phyloP scores from a whole-genome alignment of 768 basidiomycete genomes.

The Tricholoma saponaceum region DNA sequence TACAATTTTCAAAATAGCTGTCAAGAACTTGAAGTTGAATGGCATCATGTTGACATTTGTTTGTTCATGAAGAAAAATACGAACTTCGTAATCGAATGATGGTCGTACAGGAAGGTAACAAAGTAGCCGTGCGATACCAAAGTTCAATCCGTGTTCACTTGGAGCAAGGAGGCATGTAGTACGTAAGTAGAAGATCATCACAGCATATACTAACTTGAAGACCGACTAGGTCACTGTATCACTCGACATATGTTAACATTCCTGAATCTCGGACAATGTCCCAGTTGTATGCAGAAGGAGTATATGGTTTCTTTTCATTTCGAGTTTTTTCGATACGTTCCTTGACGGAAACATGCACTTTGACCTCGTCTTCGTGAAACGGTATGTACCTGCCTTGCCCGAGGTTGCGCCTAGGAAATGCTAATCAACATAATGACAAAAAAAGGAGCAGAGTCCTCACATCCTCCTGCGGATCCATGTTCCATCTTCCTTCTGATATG shows the following conservation, averaged over 20 bases:
- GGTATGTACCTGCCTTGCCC: constrained; percentile 26
- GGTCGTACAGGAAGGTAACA: no score
- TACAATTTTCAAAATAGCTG: no score
- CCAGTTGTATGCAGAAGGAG: constrained; percentile 17
- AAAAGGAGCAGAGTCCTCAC: constrained; percentile 8
- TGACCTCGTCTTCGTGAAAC: constrained; percentile 16
- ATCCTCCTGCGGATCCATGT: constrained; percentile 20
- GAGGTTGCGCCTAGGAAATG: constrained; percentile 21
- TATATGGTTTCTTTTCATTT: constrained; percentile 1
- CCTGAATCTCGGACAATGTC: constrained; percentile 5
- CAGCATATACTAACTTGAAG: not conserved
- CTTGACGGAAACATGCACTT: constrained; percentile 21
- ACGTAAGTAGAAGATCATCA: not conserved
- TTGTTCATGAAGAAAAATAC: no score
- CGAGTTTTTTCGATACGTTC: constrained; percentile 6
- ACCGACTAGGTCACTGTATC: constrained; percentile 1
- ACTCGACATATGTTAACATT: constrained; percentile 3
- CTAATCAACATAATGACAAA: not conserved
- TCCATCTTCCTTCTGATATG: constrained; percentile 18
- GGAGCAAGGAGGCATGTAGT: no score
- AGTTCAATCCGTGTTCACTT: no score
- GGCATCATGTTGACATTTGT: no score
- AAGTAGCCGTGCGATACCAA: no score
- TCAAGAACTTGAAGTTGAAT: no score
- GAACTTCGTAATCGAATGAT: no score